Percentiles rank a stretch among this genome's conserved stretches.
phyloP scores from a whole-genome alignment of 208 protist species.

The Leishmania tarentolae region DNA sequence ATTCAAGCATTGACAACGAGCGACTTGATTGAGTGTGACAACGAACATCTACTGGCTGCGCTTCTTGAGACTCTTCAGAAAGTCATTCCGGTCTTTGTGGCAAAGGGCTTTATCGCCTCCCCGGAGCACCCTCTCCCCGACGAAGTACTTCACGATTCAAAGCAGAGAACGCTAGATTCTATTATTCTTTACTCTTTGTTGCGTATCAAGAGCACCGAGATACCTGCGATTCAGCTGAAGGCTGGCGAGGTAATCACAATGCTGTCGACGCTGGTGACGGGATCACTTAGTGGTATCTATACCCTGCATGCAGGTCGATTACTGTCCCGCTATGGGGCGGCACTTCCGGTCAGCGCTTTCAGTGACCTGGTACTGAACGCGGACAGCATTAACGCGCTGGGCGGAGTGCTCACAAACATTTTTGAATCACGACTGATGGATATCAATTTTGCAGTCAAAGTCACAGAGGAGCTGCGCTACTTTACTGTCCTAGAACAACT shows the following conservation, averaged over 20 bases:
- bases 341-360: constrained; percentile 77
- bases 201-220: constrained; percentile 50
- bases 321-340: constrained; percentile 57
- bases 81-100: constrained; percentile 48
- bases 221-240: constrained; percentile 38
- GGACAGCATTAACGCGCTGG: constrained; percentile 23
- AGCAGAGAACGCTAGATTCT: constrained; percentile 81
- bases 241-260: constrained; percentile 39
- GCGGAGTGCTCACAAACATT: constrained; percentile 49
- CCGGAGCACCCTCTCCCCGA: constrained; percentile 55
- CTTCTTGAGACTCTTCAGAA: constrained; percentile 51
- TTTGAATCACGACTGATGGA: constrained; percentile 71
- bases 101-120: constrained; percentile 61
- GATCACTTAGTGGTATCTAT: constrained; percentile 60
- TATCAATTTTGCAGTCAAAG: constrained; percentile 68
- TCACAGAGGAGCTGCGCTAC: constrained; percentile 82
- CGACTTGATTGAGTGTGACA: constrained; percentile 74
- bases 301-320: constrained; percentile 61
- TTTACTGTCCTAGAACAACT: constrained; percentile 75
- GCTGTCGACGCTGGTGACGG: constrained; percentile 72
- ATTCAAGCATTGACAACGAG: constrained; percentile 57
- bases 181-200: constrained; percentile 80
- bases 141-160: constrained; percentile 46
- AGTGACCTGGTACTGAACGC: constrained; percentile 65
- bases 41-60: constrained; percentile 63